Evolutionary conservation across 2,329 filamentous ascomycete species (phyloP), one percentile per base, ranked within the genome.

Genomic region (Ophiognomonia clavigignenti-juglandacearum): DNA sequence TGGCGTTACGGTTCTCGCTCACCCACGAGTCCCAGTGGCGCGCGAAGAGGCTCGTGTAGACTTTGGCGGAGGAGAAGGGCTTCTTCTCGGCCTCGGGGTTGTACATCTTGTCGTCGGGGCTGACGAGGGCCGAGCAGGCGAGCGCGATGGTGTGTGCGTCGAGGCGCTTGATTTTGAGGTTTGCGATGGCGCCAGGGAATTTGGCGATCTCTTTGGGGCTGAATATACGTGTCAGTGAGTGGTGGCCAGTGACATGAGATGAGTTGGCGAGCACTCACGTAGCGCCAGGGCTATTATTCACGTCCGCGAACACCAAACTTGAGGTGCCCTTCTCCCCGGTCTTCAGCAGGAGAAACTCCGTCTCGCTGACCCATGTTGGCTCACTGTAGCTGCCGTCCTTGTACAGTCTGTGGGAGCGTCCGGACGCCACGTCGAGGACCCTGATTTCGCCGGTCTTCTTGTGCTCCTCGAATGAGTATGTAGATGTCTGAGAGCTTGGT

Each of bases 11-110:
- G 57, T 87, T 83, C 38, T 82, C 76, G 1, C 77, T 81, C 22
- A 82, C 71, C 67, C 85, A 95, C n/a, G 75, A 65, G 61, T 95
- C 88, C 88, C 88, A 95, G 59, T 95, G 87, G 13, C 88, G 79
- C 23, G 88, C 86, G 58, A 88, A 93, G 22, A 91, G 77, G 39
- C 77, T 80, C 18, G 80, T 80, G 64, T 93, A 93, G 19, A 89
- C 75, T 57, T 78, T 83, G 23, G 80, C 88, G 4, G 80, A 78
- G 18, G 83, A 83, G 20, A 73, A 66, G 2, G 77, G 70, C 59
- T 82, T 80, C 53, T 77, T 68, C 31, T 78, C 80, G 13, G 74
- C 72, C 31, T 82, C 72, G 11, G 80, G 72, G 60, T 86, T 86
- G 66, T 83, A 83, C 22, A 93, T 74, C 1, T 79, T 70, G 5